Conservation (phyloP, 164 flowering plant species). For the Nelumbo lutea region DNA sequence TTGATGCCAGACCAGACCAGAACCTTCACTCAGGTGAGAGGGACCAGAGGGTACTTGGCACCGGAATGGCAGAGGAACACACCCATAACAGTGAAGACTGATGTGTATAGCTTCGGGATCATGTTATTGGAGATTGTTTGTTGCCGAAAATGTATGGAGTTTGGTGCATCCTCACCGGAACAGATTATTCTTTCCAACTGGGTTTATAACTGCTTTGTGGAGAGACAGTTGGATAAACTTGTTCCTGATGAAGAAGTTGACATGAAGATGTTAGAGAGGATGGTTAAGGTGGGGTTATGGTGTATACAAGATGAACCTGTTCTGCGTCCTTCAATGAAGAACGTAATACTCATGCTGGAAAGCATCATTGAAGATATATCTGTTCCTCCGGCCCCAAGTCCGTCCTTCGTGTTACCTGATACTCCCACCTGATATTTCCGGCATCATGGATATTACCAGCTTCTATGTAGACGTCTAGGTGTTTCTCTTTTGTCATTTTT, state of each 20-base stretch:
- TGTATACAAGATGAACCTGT: not conserved
- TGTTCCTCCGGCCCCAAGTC: too few species aligned
- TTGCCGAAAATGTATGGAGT: not conserved
- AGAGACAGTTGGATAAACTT: not conserved
- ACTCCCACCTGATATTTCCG: too few species aligned
- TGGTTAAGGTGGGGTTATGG: not conserved
- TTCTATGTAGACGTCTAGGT: too few species aligned
- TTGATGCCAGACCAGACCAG: not conserved
- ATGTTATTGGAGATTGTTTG: not conserved
- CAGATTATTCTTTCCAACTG: not conserved
- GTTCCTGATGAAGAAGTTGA: not conserved
- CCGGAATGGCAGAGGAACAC: not conserved
- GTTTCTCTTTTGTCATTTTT: too few species aligned
- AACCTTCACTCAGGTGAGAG: not conserved
- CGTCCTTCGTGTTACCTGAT: too few species aligned
- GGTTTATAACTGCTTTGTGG: not conserved
- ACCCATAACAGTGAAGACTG: not conserved
- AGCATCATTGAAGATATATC: too few species aligned
- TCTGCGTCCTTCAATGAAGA: not conserved
- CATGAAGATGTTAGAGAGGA: not conserved
- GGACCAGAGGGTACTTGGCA: not conserved
- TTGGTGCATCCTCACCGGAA: not conserved
- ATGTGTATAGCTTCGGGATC: not conserved
- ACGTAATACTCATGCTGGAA: not conserved
- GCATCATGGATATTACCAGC: too few species aligned